phyloP scores from a whole-genome alignment of 768 basidiomycete species.

The Sutorius australiensis region DNA sequence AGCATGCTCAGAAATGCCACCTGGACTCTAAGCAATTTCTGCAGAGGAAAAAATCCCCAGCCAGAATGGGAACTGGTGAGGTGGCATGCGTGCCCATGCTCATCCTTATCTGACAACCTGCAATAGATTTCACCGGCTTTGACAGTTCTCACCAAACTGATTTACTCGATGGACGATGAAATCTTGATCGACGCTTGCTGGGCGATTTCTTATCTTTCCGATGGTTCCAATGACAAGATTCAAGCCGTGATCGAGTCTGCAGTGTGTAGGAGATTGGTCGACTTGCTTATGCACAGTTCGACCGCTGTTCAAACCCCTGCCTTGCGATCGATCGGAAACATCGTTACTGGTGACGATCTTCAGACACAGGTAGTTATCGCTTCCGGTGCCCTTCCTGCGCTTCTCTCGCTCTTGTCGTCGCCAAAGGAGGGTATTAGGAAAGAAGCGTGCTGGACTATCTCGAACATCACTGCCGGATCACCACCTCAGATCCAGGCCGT shows the following conservation, averaged over 20 bases:
- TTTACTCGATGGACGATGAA: conserved; percentile 98
- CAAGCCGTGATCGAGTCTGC: conserved; percentile 99
- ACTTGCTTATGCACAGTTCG: conserved; percentile 91
- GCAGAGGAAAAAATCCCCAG: conserved; percentile 95
- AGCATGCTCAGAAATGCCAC: conserved; percentile 99
- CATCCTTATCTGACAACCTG: conserved; percentile 13
- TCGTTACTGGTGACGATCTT: conserved; percentile 98
- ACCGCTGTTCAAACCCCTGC: conserved; percentile 98
- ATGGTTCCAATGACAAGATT: conserved; percentile 99
- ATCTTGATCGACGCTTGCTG: conserved; percentile 99
- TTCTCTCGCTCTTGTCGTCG: conserved; percentile 88
- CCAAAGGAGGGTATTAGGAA: conserved; percentile 99
- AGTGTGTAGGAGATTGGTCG: conserved; percentile 95
- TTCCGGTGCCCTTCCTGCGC: conserved; percentile 92
- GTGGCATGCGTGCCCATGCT: conserved; percentile 25
- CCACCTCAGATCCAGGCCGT: conserved; percentile 96
- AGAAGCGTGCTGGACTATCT: conserved; percentile 99
- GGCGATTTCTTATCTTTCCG: conserved; percentile 99
- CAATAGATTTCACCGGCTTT: conserved; percentile 91
- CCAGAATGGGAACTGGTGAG: conserved; percentile 95
- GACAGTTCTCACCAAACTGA: conserved; percentile 94
- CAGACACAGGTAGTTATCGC: conserved; percentile 99
- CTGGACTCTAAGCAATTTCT: conserved; percentile 99
- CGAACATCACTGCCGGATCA: conserved; percentile 96
- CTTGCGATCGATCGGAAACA: conserved; percentile 96